Base-by-base conservation (phyloP, 148 eudicot species). In the Bassia scoparia region DNA sequence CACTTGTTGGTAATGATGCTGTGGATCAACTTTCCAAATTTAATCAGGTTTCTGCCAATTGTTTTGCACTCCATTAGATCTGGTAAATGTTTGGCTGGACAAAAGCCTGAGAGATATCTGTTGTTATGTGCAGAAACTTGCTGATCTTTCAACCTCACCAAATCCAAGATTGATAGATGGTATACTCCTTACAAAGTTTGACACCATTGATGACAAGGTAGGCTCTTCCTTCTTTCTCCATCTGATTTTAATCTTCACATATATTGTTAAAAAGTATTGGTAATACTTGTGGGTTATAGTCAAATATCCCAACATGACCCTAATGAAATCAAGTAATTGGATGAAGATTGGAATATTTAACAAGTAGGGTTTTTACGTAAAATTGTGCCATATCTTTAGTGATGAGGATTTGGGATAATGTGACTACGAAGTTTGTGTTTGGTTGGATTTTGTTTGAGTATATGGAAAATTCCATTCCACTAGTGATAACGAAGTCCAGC, bases 121-220 rank as follows among this genome's bases (percentile, higher is more conserved):
- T 70, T 55, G 27, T 29, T 71, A 24, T 16, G 30, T 86, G 75
- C 97, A 94, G 99, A 95, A 92, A 90, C 77, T 90, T 61, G 96
- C 87, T 11, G 97, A 95, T 70, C 89, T 95, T 52, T 87, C 97
- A 49, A 73, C 85, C 71, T 87, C 97, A n/a, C 78, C 88, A 13
- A 83, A 78, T 83, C 94, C 96, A 62, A 84, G 97, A 74, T 81
- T 91, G 93, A 95, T 95, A 13, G 99, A 95, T 72, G 99, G 99
- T 46, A 95, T 95, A 76, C 87, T 95, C 80, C 90, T 95, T 78
- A 95, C 99, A 50, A 95, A 95, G 86, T 95, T 92, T 74, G 99
- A 95, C 77, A 92, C 97, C 50, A 91, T 95, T 56, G 98, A 95
- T 68, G 98, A 91, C 48, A 95, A 95, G 96, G 98, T 91, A 78